Evolutionary conservation across 768 basidiomycete genomes (phyloP), one percentile per base, ranked within the genome.

Genomic region (Suillus subluteus): DNA sequence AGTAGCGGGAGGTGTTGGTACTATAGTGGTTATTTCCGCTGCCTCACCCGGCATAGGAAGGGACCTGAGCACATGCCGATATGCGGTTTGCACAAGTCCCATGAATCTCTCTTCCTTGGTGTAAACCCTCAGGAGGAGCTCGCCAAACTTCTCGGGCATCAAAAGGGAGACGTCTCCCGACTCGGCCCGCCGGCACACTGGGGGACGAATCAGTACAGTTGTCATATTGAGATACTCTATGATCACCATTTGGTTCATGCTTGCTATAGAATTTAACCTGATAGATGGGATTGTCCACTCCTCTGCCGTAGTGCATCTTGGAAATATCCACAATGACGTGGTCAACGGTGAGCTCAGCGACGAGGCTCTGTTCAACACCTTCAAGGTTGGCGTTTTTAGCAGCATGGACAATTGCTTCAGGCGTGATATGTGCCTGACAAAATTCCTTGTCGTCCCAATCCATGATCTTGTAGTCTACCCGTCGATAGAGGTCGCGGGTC

Each of bases 281-380:
- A 55, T 89, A 84, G 56, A 94, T 72, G 1, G 94, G 94, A 70
- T 91, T 92, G 67, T 80, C 75, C 54, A 87, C 85, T 68, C 84
- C 81, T 87, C 90, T 91, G 4, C 93, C 94, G 70, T 91, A 90
- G 73, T 95, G 94, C 83, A 94, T 82, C n/a, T 74, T 70, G 2
- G 87, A 76, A 16, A 88, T 79, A 61, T 88, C 85, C 26, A 95
- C 90, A 48, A 90, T 85, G 38, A 95, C 81, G 63, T 92, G 84
- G 6, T 81, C 74, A 0, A 78, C 75, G 18, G 67, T 73, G 13
- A 91, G 78, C 11, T 76, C 75, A 5, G 71, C 69, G 43, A 82
- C 77, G 13, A 75, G 71, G 7, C 69, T 74, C 15, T 74, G 67
- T 12, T 78, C 71, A 0, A 76, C 69, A 4, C 76, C 73, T 0